These are phyloP conservation scores for Venturiaceae sp. DNA, from an alignment of 2,329 filamentous ascomycete species.

Conservation along the genomic window DNA sequence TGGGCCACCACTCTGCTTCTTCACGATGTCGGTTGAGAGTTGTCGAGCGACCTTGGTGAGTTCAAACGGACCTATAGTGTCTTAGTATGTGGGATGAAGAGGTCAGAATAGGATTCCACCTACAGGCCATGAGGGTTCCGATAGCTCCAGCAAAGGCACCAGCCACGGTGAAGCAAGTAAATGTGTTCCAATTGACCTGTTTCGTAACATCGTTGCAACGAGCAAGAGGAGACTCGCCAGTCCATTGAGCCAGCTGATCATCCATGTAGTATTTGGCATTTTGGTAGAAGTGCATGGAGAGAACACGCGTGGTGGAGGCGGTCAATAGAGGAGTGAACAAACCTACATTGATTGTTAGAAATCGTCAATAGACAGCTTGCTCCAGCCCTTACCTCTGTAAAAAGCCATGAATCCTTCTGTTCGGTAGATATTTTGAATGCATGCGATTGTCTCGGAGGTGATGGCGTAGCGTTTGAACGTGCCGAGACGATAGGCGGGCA, in stretches of 20 bases:
- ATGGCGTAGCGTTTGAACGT: slow-evolving; percentile 34
- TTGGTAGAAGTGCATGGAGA: slow-evolving; percentile 75
- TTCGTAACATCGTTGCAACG: slow-evolving; percentile 62
- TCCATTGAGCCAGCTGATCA: slow-evolving; percentile 54
- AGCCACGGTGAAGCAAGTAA: slow-evolving; percentile 67
- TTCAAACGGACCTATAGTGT: slow-evolving; percentile 60
- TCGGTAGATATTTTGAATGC: slow-evolving; percentile 67
- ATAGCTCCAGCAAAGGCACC: slow-evolving; percentile 71
- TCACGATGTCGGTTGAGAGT: slow-evolving; percentile 68
- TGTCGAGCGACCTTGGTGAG: slow-evolving; percentile 84
- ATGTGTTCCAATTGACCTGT: slow-evolving; percentile 62
- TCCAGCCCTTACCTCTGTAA: slow-evolving; percentile 35
- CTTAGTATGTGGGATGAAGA: slow-evolving; percentile 3
- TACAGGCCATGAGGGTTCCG: slow-evolving; percentile 71
- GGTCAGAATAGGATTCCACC: slow-evolving; percentile 9
- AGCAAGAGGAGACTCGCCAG: slow-evolving; percentile 60
- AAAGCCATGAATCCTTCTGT: slow-evolving; percentile 40
- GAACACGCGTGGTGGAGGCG: slow-evolving; percentile 66
- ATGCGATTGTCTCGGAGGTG: slow-evolving; percentile 62
- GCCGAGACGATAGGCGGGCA: slow-evolving; percentile 11
- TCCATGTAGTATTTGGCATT: slow-evolving; percentile 65
- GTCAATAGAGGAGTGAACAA: slow-evolving; percentile 72
- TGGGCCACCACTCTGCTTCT: slow-evolving; percentile 33
- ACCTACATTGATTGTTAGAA: slow-evolving; percentile 35
- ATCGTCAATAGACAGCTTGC: slow-evolving; percentile 7